Evolutionary conservation across 2,329 filamentous ascomycete species (phyloP).

Genomic region (Pseudocercospora fuligena): DNA sequence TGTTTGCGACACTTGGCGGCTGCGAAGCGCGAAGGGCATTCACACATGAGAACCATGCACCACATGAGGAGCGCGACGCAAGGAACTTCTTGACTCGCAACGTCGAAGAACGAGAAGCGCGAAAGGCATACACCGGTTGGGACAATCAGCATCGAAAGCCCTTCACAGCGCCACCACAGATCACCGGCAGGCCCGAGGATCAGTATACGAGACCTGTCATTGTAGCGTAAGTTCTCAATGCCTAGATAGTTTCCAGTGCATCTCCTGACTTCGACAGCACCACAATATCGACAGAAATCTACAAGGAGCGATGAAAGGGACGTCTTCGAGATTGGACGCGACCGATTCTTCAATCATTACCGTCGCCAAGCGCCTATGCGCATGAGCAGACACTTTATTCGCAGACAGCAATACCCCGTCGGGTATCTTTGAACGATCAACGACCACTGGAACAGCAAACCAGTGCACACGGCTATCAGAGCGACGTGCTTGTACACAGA

Average conservation of each 20-base stretch:
- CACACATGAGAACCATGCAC: background rate
- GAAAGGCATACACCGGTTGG: background rate
- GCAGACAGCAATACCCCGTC: no score
- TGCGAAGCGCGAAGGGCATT: background rate
- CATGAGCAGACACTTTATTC: no score
- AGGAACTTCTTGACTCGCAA: background rate
- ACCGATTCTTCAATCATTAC: no score
- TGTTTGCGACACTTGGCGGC: background rate
- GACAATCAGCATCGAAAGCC: conserved; percentile 4
- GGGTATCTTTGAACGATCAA: no score
- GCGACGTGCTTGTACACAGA: background rate
- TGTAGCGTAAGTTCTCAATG: background rate
- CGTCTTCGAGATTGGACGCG: no score
- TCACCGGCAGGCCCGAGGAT: conserved; percentile 1
- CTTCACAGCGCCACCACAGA: conserved; percentile 4
- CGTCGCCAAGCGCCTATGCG: no score
- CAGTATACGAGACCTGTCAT: background rate
- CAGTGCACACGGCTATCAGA: background rate
- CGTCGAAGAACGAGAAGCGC: background rate
- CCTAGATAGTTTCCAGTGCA: background rate
- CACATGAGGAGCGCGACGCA: background rate
- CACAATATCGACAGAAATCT: conserved; percentile 5
- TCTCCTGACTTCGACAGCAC: background rate
- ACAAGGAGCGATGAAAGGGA: background rate
- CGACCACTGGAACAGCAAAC: background rate